Conservation (phyloP, 257 asterid species). For the Solanum acaule region DNA sequence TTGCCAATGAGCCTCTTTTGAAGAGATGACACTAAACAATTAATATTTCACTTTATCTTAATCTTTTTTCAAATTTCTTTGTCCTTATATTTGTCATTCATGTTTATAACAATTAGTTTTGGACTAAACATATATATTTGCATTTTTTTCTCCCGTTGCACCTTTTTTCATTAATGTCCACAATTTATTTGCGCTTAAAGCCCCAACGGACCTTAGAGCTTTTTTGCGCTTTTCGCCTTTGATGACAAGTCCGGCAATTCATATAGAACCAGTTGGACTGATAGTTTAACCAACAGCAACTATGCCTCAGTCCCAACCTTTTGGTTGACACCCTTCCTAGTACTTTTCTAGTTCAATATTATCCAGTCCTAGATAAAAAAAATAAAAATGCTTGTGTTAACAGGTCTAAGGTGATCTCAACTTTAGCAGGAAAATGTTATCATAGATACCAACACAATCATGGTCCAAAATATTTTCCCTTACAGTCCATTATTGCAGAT, state of each 20-base stretch:
- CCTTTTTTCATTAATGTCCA: not conserved
- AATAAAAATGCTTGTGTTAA: not conserved
- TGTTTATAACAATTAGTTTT: fast-evolving
- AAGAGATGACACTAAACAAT: not conserved
- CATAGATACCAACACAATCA: not conserved
- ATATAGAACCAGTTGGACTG: not conserved
- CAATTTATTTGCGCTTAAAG: not conserved
- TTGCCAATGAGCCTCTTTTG: not conserved
- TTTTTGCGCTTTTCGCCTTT: not conserved
- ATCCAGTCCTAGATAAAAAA: not conserved
- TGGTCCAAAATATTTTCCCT: not conserved
- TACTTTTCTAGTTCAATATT: not conserved
- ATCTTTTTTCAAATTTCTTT: not conserved
- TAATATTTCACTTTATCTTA: not conserved
- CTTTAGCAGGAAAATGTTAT: not conserved
- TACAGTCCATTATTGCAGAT: not conserved
- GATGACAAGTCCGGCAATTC: not conserved
- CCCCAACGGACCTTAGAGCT: not conserved
- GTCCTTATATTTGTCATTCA: not conserved
- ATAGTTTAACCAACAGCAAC: not conserved
- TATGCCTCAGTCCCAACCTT: not conserved
- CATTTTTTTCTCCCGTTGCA: not conserved
- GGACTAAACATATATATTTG: not conserved
- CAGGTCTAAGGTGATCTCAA: not conserved
- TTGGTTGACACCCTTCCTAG: not conserved